Evolutionary conservation across 257 asterid species (phyloP).

Genomic region (Nicotiana otophora): DNA sequence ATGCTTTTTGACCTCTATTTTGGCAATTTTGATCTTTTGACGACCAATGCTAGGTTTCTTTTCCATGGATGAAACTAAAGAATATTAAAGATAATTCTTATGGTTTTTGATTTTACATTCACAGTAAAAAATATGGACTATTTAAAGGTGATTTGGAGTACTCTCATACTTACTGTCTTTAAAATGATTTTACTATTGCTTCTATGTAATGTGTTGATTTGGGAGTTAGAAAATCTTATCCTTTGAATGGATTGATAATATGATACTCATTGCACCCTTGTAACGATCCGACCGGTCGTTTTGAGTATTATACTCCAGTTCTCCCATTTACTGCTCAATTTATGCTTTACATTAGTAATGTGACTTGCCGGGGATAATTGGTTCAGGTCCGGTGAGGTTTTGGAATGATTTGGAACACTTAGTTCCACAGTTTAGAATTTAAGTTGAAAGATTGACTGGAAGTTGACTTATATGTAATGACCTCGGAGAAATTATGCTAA

Average conservation of each 20-base stretch:
- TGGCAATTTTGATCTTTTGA: slow-evolving; percentile 70
- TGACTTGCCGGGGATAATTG: too few species aligned
- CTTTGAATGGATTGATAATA: slow-evolving; percentile 26
- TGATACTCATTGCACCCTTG: slow-evolving; percentile 10
- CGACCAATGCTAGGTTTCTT: slow-evolving; percentile 65
- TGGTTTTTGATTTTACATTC: background rate
- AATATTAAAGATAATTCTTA: background rate
- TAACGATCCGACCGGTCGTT: too few species aligned
- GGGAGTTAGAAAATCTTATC: slow-evolving; percentile 49
- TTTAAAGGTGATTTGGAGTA: background rate
- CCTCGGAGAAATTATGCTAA: too few species aligned
- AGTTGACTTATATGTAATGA: too few species aligned
- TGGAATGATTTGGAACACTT: too few species aligned
- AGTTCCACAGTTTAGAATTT: too few species aligned
- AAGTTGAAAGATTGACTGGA: too few species aligned
- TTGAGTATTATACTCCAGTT: too few species aligned
- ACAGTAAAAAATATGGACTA: background rate
- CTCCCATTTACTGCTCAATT: too few species aligned
- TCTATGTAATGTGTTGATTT: slow-evolving; percentile 33
- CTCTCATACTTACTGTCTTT: slow-evolving; percentile 2
- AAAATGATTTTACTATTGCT: slow-evolving; percentile 2
- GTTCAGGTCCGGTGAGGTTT: too few species aligned
- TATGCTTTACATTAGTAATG: too few species aligned
- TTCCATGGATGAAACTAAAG: slow-evolving; percentile 31
- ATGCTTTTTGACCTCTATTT: slow-evolving; percentile 59